Conservation (phyloP, 2,329 filamentous ascomycete genomes). For the Pleurostoma richardsiae region DNA sequence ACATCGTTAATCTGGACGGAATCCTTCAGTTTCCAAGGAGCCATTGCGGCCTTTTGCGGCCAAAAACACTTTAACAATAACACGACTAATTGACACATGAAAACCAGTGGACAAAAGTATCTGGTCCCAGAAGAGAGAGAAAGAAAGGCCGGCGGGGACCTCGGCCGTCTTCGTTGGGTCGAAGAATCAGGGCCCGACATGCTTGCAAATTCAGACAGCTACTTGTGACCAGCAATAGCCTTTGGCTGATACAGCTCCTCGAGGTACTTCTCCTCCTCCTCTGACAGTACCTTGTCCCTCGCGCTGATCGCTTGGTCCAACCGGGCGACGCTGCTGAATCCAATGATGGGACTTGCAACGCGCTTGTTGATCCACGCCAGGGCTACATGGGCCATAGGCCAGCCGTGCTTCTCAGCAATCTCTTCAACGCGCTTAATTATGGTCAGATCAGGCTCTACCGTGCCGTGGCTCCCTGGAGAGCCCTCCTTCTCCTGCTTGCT, state of each 20-base stretch:
- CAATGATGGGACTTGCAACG: conserved; percentile 54
- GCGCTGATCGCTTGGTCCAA: conserved; percentile 55
- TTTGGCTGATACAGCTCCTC: conserved; percentile 58
- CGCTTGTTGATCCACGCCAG: conserved; percentile 57
- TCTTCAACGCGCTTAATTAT: conserved; percentile 21
- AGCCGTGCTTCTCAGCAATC: conserved; percentile 19
- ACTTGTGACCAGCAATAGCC: conserved; percentile 29
- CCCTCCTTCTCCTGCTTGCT: conserved; percentile 25
- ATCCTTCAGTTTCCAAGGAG: conserved; percentile 11
- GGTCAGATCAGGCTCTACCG: conserved; percentile 23
- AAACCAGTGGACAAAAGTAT: too few relatives aligned
- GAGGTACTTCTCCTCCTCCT: conserved; percentile 56
- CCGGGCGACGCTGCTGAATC: conserved; percentile 52
- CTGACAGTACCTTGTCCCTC: conserved; percentile 40
- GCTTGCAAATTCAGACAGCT: too few relatives aligned
- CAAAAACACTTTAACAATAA: too few relatives aligned
- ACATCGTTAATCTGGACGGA: conserved; percentile 6
- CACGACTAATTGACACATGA: too few relatives aligned
- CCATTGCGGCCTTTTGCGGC: conserved; percentile 2
- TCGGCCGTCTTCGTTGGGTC: too few relatives aligned
- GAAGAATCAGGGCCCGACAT: too few relatives aligned
- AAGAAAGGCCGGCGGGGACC: too few relatives aligned
- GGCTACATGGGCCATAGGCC: conserved; percentile 58
- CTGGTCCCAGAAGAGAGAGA: too few relatives aligned
- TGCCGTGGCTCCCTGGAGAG: conserved; percentile 20